Evolutionary conservation across 345 rosid species (phyloP), one percentile per base, ranked within the genome.

Genomic region (Microthlaspi erraticum): DNA sequence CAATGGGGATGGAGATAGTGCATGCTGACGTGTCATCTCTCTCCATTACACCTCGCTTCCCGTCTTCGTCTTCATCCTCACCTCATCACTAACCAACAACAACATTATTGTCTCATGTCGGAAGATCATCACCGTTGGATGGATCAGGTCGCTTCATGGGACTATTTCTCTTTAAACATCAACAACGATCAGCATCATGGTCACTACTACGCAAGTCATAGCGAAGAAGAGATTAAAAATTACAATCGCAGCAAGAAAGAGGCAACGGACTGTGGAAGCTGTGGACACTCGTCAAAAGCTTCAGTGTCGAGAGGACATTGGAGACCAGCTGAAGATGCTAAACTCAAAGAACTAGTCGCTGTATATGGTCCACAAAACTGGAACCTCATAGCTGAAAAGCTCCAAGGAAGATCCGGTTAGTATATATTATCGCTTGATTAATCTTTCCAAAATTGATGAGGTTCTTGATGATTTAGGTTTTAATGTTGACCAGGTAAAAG

Each of bases 291-390:
- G 7, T 75, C 70, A 36, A 76, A 56, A 68, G 60, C 48, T 37
- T 45, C 66, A 1, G 63, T 71, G 49, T 77, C 87, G 6, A 86
- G 93, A 77, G 94, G 98, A 32, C 98, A 91, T 63, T 93, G 97
- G 98, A 86, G 94, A 78, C 96, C 98, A 10, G 88, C 83, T 55
- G 97, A 93, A 74, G 98, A 93, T 72, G 60, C 85, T 16, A 86
- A 86, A 76, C 98, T 91, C 20, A 87, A 79, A 73, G 97, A 91
- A 44, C 91, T 91, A 42, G 97, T 91, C 31, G 73, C 83, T 23
- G 82, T 83, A 38, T 84, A 79, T 51, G 98, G 98, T 9, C 97
- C 98, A 53, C 97, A 91, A 81, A 91, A 91, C 78, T 93, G 98
- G 98, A 93, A 93, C 77, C 76, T 89, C 78, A 88, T 91, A 34